Base-by-base conservation (phyloP, 371 early-diverging fungal species). In the Apophysomyces trapeziformis region DNA sequence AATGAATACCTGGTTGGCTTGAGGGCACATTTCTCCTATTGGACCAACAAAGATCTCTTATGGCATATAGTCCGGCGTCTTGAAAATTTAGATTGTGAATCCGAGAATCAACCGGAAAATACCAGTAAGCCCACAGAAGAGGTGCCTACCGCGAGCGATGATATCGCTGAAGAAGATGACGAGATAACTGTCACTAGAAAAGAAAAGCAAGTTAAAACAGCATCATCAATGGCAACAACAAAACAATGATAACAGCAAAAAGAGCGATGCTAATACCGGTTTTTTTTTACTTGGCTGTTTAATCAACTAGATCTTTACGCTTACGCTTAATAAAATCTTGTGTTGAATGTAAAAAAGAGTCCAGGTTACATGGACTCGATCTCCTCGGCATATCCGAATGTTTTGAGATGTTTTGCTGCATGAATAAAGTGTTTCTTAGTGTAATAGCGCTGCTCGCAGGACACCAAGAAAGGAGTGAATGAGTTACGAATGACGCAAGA, bases 1-100 rank as follows among this genome's bases (percentile, higher is more conserved):
- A 83, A 83, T 61, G 83, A 83, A 58, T 83, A 83, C 57, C 65
- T 83, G 5, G 77, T 83, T 8, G 83, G 83, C 1, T 57, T 83
- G 8, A 64, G 83, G 14, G 83, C 83, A 4, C 83, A 83, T 63
- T 83, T 83, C 60, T 83, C 80, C 4, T 83, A 80, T 50, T 83
- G 83, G 80, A 80, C 79, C 18, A 83, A 77, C 58, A 83, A 83
- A 66, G 83, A 83, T 63, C 60, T 83, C 14, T 57, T 79, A 13
- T 83, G 83, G 83, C 83, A 83, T 62, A 76, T 83, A 46, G 64
- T 83, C 26, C 66, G 80, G 39, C 72, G 74, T 6, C 59, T 83
- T 32, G 83, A 83, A 60, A 61, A 67, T 58, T 61, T 67, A 26
- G 58, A 70, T 16, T 21, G 12, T 44, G 58, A 64, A 5, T 38